Conservation (phyloP, 2,329 filamentous ascomycete genomes). For the Lachnellula cervina region DNA sequence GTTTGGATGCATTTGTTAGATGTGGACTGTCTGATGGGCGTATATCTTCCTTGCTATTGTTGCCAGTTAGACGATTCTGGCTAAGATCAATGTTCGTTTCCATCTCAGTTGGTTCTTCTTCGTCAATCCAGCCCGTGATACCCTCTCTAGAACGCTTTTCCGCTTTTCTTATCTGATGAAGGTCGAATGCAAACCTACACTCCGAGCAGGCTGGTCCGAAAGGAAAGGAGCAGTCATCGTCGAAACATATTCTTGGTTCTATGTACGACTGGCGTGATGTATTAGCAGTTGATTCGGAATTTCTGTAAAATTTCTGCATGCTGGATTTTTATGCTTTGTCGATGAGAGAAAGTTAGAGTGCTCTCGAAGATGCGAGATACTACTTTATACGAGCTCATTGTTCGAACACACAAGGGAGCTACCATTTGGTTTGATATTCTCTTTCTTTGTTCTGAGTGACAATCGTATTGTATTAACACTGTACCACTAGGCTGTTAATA, state of each 20-base stretch:
- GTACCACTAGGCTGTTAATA: no score
- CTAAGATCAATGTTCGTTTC: background rate
- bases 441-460: background rate
- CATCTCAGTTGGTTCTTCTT: background rate
- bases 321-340: background rate
- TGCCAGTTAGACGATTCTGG: no score
- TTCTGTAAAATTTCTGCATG: background rate
- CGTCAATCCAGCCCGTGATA: background rate
- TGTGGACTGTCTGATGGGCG: no score
- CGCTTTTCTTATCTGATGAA: background rate
- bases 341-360: background rate
- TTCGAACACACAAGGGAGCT: background rate
- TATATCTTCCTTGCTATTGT: no score
- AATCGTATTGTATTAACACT: background rate
- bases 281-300: background rate
- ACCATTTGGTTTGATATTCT: background rate
- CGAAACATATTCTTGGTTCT: slow-evolving; percentile 12
- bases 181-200: background rate
- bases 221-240: slow-evolving; percentile 12
- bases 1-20: no score
- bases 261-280: background rate
- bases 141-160: background rate
- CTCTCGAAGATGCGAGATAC: background rate
- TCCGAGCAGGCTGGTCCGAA: slow-evolving; percentile 8
- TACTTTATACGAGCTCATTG: background rate